These are phyloP conservation scores for Suillus decipiens DNA, from an alignment of 768 basidiomycete genomes.

Conservation along the genomic window DNA sequence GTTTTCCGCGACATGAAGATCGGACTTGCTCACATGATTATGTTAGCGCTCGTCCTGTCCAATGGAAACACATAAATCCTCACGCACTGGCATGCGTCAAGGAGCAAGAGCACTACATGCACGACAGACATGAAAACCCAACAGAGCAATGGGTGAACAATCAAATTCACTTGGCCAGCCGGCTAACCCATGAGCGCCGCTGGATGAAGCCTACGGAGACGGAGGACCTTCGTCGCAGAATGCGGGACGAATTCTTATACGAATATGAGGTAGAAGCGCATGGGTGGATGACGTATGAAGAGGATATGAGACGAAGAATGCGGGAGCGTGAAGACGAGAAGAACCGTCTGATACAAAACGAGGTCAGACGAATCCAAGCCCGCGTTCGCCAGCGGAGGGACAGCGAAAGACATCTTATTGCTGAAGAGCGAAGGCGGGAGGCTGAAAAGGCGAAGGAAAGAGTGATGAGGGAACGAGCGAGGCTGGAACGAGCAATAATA, in stretches of 20 bases:
- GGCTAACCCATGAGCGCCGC: constrained; percentile 29
- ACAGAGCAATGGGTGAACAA: constrained; percentile 68
- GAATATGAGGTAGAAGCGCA: constrained; percentile 52
- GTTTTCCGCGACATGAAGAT: constrained; percentile 23
- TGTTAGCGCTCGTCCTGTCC: constrained; percentile 17
- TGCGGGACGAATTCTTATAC: constrained; percentile 57
- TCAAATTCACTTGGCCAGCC: constrained; percentile 43
- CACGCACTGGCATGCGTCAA: constrained; percentile 43
- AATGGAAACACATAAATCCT: constrained; percentile 31
- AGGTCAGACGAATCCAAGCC: constrained; percentile 54
- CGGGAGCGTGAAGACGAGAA: constrained; percentile 45
- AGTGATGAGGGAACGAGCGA: constrained; percentile 44
- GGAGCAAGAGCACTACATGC: constrained; percentile 51
- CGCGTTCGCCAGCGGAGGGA: constrained; percentile 52
- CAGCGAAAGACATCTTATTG: constrained; percentile 46
- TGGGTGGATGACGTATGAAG: constrained; percentile 53
- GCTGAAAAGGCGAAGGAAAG: constrained; percentile 40
- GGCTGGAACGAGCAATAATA: constrained; percentile 44
- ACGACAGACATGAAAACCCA: constrained; percentile 46
- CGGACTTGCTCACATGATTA: constrained; percentile 20
- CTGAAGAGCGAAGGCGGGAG: constrained; percentile 46
- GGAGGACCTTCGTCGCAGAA: constrained; percentile 37
- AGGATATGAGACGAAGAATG: constrained; percentile 44
- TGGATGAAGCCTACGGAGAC: constrained; percentile 24
- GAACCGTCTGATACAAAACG: constrained; percentile 51